Evolutionary conservation across 2,329 filamentous ascomycete species (phyloP).

Genomic region (Clarireedia paspali): DNA sequence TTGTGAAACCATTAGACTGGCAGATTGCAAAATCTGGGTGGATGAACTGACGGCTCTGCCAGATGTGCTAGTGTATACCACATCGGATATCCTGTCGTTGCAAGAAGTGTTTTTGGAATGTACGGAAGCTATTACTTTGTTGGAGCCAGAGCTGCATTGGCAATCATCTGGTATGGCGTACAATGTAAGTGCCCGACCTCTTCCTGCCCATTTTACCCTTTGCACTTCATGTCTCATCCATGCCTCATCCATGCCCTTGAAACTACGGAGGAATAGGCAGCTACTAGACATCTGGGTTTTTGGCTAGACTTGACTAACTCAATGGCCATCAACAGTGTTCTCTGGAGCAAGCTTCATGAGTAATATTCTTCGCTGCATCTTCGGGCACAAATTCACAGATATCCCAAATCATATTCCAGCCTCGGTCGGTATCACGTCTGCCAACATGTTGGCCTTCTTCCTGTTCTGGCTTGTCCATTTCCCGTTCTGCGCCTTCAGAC

Average conservation of each 20-base stretch:
- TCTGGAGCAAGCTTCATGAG: slow-evolving; percentile 43
- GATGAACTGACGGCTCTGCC: not conserved
- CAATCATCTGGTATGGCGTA: slow-evolving; percentile 54
- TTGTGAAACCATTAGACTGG: not conserved
- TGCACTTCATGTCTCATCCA: no score
- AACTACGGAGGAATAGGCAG: not conserved
- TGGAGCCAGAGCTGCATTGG: slow-evolving; percentile 36
- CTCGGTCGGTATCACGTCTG: slow-evolving; percentile 33
- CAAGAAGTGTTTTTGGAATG: slow-evolving; percentile 36
- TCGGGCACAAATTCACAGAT: slow-evolving; percentile 18
- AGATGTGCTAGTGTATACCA: slow-evolving; percentile 34
- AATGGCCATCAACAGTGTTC: slow-evolving; percentile 23
- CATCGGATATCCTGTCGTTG: slow-evolving; percentile 34
- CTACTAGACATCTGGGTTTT: not conserved
- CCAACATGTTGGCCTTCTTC: slow-evolving; percentile 40
- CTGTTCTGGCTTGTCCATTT: slow-evolving; percentile 48
- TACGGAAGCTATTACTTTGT: slow-evolving; percentile 35
- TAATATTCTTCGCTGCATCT: slow-evolving; percentile 39
- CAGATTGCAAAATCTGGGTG: not conserved
- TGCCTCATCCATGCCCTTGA: no score
- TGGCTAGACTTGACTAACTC: not conserved
- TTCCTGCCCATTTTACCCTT: not conserved
- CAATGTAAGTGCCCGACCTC: slow-evolving; percentile 47
- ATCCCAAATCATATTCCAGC: slow-evolving; percentile 33
- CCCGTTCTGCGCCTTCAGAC: slow-evolving; percentile 37